Percentiles rank a stretch among this genome's conserved stretches.
phyloP scores from a whole-genome alignment of 2,329 filamentous ascomycete genomes.

The Colletotrichum cordylinicola region DNA sequence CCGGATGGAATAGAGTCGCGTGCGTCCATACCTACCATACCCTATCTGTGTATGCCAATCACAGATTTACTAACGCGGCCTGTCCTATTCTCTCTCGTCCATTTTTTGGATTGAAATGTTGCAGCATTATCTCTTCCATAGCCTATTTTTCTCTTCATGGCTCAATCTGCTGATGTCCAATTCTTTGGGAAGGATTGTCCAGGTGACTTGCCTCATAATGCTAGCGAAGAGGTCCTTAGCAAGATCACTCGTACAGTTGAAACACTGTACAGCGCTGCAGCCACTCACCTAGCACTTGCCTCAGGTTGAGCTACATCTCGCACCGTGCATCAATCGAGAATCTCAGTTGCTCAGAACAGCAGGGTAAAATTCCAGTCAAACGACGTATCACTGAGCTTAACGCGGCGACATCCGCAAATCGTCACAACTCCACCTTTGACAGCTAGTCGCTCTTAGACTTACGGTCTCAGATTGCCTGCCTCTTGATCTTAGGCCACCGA shows the following conservation, averaged over 20 bases:
- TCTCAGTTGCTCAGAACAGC: constrained; percentile 5
- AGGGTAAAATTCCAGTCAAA: constrained; percentile 8
- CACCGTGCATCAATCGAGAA: constrained; percentile 7
- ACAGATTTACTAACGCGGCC: not conserved
- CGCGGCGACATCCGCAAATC: not conserved
- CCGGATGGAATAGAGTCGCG: not conserved
- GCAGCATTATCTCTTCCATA: not conserved
- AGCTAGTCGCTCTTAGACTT: not conserved
- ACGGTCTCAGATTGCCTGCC: not conserved
- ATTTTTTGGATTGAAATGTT: not conserved
- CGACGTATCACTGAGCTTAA: not conserved
- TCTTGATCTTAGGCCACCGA: not conserved
- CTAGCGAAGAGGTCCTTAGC: not conserved
- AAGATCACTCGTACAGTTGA: not conserved
- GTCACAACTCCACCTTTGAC: not conserved
- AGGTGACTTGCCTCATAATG: not conserved
- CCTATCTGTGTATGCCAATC: not conserved
- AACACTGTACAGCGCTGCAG: not conserved
- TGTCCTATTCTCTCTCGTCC: not conserved
- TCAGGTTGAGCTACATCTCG: not conserved
- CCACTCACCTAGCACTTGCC: not conserved
- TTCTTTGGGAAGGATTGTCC: not conserved
- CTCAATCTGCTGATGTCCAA: not conserved
- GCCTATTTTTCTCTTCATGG: not conserved
- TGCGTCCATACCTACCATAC: not conserved